Evolutionary conservation across 257 asterid genomes (phyloP).

Genomic region (Knoxia roxburghii): DNA sequence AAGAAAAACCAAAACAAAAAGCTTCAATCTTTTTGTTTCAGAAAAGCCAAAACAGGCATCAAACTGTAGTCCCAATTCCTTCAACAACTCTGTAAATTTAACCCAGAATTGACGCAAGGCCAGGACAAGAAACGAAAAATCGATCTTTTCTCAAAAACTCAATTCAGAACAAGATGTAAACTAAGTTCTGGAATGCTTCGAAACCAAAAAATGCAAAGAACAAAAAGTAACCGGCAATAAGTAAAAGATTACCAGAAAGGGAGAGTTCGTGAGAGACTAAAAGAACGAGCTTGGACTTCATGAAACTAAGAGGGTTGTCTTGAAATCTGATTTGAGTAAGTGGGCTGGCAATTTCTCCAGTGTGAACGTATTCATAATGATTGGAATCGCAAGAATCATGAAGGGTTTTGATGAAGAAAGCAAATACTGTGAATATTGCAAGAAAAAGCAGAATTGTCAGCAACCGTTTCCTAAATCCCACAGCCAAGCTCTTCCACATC

Average conservation of each 20-base stretch:
- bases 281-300: conserved; percentile 71
- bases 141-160: background rate
- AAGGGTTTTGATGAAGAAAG: conserved; percentile 61
- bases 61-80: background rate
- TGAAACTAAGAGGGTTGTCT: conserved; percentile 55
- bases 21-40: background rate
- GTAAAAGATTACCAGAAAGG: conserved; percentile 51
- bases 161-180: background rate
- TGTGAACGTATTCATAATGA: conserved; percentile 20
- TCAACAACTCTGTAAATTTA: background rate
- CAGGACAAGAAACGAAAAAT: background rate
- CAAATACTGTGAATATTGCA: conserved; percentile 50
- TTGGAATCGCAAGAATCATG: conserved; percentile 50
- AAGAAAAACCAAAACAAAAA: background rate
- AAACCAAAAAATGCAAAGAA: background rate
- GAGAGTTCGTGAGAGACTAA: conserved; percentile 86
- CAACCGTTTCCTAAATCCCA: conserved; percentile 42
- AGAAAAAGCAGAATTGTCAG: conserved; percentile 40
- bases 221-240: too few relatives aligned
- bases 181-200: background rate
- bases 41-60: background rate
- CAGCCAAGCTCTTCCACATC: conserved; percentile 45
- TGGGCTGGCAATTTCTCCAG: conserved; percentile 20
- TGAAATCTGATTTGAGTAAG: conserved; percentile 12
- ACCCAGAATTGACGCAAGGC: background rate